phyloP scores from a whole-genome alignment of 2,329 filamentous ascomycete genomes.

The Dactylellina leptospora region DNA sequence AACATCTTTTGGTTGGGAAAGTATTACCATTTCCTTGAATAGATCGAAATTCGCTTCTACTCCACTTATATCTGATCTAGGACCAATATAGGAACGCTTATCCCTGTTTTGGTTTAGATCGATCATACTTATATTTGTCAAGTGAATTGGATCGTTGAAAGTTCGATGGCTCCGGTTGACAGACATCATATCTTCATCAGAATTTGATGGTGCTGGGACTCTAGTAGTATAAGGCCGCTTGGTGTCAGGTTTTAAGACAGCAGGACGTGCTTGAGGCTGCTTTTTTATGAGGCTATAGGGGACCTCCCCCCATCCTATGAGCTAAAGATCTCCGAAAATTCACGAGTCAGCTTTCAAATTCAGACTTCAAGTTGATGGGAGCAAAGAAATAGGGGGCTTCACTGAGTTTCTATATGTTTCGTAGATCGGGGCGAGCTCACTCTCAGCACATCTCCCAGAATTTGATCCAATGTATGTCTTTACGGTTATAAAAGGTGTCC shows the following conservation, averaged over 20 bases:
- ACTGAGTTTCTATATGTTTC: neutral
- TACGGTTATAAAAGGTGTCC: slow-evolving; percentile 17
- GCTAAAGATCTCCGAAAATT: neutral
- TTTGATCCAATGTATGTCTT: slow-evolving; percentile 25
- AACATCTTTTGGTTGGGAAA: neutral
- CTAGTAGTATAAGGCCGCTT: neutral
- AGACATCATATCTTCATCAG: too few relatives aligned
- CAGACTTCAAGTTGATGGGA: too few relatives aligned
- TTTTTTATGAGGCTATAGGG: slow-evolving; percentile 8
- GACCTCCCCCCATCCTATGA: slow-evolving; percentile 39
- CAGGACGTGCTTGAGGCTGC: neutral
- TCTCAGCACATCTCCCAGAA: neutral
- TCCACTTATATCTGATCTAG: neutral
- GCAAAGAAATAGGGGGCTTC: too few relatives aligned
- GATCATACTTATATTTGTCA: too few relatives aligned
- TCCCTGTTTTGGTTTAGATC: too few relatives aligned
- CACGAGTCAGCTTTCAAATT: too few relatives aligned
- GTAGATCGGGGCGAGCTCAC: neutral
- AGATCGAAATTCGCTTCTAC: neutral
- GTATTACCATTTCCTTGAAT: neutral
- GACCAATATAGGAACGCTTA: too few relatives aligned
- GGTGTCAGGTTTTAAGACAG: neutral
- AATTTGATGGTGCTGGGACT: too few relatives aligned
- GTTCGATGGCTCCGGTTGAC: too few relatives aligned
- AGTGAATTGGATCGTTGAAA: too few relatives aligned